Evolutionary conservation across 1,284 basidiomycete species (phyloP).

Genomic region (Sporisorium sorghi): DNA sequence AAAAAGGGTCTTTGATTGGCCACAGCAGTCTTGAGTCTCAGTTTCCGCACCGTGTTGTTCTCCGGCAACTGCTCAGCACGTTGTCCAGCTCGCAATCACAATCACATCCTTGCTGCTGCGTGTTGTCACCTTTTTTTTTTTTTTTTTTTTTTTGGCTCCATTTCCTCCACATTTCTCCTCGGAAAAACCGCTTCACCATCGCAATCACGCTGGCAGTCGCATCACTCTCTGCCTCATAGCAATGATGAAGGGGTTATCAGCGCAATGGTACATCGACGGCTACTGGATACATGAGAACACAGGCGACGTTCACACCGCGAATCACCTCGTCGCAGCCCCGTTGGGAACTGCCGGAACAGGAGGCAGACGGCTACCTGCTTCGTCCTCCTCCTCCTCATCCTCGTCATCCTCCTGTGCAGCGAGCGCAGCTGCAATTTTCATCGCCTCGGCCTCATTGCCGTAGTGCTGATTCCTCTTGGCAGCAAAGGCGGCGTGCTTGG

Average conservation of each 20-base stretch:
- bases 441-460: constrained; percentile 67
- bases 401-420: constrained; percentile 64
- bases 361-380: constrained; percentile 22
- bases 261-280: neutral
- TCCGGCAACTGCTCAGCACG: constrained; percentile 4
- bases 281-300: constrained; percentile 8
- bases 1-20: constrained; percentile 11
- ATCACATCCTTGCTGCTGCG: no score
- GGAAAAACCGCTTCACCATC: constrained; percentile 3
- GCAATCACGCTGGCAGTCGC: constrained; percentile 9
- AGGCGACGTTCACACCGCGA: no score
- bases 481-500: constrained; percentile 63
- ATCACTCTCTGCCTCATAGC: no score
- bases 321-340: constrained; percentile 30
- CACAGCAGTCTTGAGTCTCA: no score
- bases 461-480: constrained; percentile 67
- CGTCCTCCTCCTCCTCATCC: constrained; percentile 57
- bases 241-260: neutral
- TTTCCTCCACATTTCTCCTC: constrained; percentile 13
- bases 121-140: neutral
- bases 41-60: neutral
- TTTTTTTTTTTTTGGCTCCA: neutral
- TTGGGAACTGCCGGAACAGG: constrained; percentile 27
- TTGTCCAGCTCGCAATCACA: neutral
- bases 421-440: constrained; percentile 61